Evolutionary conservation across 2,329 filamentous ascomycete genomes (phyloP).

Genomic region (Aspergillus ustus): DNA sequence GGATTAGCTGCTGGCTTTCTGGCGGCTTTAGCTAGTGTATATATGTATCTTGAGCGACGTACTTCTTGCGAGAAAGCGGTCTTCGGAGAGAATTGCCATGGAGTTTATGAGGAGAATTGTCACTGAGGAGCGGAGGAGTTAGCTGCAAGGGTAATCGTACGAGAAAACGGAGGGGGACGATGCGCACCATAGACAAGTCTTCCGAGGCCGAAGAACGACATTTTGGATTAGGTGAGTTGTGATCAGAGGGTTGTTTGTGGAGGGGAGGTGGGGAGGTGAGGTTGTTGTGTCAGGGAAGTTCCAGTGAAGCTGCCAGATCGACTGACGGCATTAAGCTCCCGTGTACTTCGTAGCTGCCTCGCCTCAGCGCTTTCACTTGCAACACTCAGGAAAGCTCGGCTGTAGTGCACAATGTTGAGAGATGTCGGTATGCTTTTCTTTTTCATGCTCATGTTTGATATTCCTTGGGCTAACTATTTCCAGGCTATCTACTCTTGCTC

Average conservation of each 20-base stretch:
- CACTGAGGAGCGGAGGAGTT: constrained; percentile 54
- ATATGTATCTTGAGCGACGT: constrained; percentile 32
- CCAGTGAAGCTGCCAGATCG: constrained; percentile 20
- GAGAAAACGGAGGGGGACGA: constrained; percentile 6
- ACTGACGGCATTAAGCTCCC: constrained; percentile 11
- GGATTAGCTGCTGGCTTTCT: constrained; percentile 14
- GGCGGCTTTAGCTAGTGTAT: background rate
- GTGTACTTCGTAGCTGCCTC: background rate
- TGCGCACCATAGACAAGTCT: constrained; percentile 73
- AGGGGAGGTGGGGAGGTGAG: constrained; percentile 6
- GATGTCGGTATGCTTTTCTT: constrained; percentile 23
- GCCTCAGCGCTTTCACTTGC: background rate
- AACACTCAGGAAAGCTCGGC: background rate
- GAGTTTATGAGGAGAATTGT: constrained; percentile 89
- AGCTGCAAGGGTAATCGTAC: background rate
- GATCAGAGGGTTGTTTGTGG: background rate
- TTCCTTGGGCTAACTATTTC: background rate
- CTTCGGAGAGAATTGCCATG: constrained; percentile 90
- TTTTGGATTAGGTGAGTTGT: constrained; percentile 44
- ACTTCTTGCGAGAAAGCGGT: constrained; percentile 86
- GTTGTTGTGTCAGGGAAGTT: constrained; percentile 9
- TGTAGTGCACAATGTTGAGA: constrained; percentile 28
- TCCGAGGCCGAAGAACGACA: constrained; percentile 72
- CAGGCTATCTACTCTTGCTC: constrained; percentile 32
- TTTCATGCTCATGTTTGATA: background rate